These are phyloP conservation scores for Annulohypoxylon bovei DNA, from an alignment of 495 filamentous ascomycete species.

Conservation along the genomic window DNA sequence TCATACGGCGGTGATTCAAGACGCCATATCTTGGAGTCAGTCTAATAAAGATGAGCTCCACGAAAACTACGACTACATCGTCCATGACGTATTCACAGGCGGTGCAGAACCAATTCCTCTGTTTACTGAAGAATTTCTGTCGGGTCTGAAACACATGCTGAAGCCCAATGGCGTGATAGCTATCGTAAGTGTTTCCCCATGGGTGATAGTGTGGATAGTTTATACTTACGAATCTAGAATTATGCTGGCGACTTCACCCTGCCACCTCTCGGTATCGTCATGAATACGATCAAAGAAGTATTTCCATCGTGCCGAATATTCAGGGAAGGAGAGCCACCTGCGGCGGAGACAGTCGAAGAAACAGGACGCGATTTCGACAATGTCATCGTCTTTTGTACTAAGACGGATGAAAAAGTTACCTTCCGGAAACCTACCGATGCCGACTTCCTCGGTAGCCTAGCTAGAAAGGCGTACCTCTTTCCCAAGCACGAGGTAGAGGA, in stretches of 20 bases:
- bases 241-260: constrained; percentile 92
- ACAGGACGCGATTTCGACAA: constrained; percentile 81
- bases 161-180: constrained; percentile 85
- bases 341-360: constrained; percentile 50
- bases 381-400: constrained; percentile 82
- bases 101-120: constrained; percentile 89
- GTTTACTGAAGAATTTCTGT: constrained; percentile 86
- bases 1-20: constrained; percentile 81
- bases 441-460: constrained; percentile 78
- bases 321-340: constrained; percentile 71
- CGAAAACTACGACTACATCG: constrained; percentile 82
- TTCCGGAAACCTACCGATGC: constrained; percentile 74
- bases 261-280: constrained; percentile 72
- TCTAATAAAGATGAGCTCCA: constrained; percentile 50
- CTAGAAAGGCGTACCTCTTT: constrained; percentile 72
- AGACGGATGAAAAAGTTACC: constrained; percentile 54
- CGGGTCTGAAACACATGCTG: constrained; percentile 72
- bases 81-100: constrained; percentile 99
- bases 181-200: constrained; percentile 69
- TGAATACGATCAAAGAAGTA: constrained; percentile 74
- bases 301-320: constrained; percentile 87
- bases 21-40: constrained; percentile 82
- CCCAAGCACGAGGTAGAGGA: constrained; percentile 78
- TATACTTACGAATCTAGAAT: constrained; percentile 67
- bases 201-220: background rate